A percentile compares a stretch with the other conserved stretches of the same genome.
phyloP scores from a whole-genome alignment of 306 rosid genomes.

The Prunus mongolica region DNA sequence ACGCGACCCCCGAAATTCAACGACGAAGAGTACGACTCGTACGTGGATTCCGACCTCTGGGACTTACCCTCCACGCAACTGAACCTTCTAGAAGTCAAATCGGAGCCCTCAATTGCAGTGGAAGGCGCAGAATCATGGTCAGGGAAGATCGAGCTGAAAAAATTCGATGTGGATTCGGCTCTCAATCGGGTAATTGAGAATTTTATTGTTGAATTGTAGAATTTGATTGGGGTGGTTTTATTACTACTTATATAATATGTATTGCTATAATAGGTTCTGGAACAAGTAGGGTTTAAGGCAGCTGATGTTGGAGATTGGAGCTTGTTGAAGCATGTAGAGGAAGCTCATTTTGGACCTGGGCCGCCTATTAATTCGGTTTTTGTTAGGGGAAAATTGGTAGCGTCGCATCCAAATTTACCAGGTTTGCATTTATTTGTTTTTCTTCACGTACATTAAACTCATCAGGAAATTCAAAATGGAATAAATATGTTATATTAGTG shows the following conservation, averaged over 20 bases:
- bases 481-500: not conserved
- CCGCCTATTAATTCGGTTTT: conserved; percentile 54
- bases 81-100: conserved; percentile 32
- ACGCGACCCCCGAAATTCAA: conserved; percentile 61
- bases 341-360: conserved; percentile 83
- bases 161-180: conserved; percentile 56
- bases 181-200: conserved; percentile 30
- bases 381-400: conserved; percentile 41
- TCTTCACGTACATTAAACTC: too few relatives aligned
- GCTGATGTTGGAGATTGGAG: conserved; percentile 52
- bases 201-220: not conserved
- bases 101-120: conserved; percentile 24
- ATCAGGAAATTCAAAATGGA: not conserved
- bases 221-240: not conserved
- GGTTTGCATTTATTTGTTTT: conserved; percentile 39
- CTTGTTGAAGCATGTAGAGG: conserved; percentile 59
- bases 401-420: conserved; percentile 28
- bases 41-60: conserved; percentile 82
- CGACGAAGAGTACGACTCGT: conserved; percentile 74
- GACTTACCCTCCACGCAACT: conserved; percentile 66
- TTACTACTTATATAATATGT: not conserved
- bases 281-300: conserved; percentile 36
- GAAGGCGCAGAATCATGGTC: conserved; percentile 22
- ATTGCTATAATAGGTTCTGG: conserved; percentile 38
- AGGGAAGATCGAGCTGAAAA: conserved; percentile 38